These are phyloP conservation scores for Aspergillus udagawae DNA, from an alignment of 2,329 filamentous ascomycete species.

Conservation along the genomic window DNA sequence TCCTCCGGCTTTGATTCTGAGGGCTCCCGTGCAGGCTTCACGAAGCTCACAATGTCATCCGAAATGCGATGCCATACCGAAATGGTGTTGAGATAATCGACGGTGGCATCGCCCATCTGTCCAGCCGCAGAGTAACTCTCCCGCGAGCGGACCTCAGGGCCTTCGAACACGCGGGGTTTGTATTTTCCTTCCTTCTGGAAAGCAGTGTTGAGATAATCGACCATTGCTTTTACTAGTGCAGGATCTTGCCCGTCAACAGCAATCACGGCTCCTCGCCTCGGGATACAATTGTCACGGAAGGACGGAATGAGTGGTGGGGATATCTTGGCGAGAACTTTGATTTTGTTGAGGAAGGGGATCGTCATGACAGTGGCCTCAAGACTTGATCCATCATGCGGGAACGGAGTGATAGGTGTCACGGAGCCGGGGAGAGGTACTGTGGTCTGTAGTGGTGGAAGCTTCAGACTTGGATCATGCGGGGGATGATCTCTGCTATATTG, in stretches of 20 bases:
- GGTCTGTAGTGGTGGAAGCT: constrained; percentile 52
- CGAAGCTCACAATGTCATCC: constrained; percentile 61
- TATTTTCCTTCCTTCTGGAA: constrained; percentile 52
- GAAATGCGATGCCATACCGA: constrained; percentile 72
- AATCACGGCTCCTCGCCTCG: constrained; percentile 70
- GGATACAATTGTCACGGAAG: constrained; percentile 26
- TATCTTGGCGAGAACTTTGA: constrained; percentile 71
- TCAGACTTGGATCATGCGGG: constrained; percentile 48
- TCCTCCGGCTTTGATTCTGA: constrained; percentile 14
- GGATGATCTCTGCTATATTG: constrained; percentile 21
- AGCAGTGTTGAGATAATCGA: constrained; percentile 57
- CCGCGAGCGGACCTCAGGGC: constrained; percentile 33
- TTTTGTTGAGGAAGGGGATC: constrained; percentile 70
- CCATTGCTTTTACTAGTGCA: constrained; percentile 61
- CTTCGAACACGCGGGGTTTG: constrained; percentile 47
- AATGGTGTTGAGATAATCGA: constrained; percentile 64
- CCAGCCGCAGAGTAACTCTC: constrained; percentile 20
- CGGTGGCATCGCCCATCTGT: constrained; percentile 43
- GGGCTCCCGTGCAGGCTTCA: constrained; percentile 37
- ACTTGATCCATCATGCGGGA: constrained; percentile 39
- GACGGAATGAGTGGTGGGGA: constrained; percentile 59
- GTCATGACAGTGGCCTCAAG: constrained; percentile 70
- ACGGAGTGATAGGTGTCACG: constrained; percentile 26
- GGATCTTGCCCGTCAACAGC: constrained; percentile 72
- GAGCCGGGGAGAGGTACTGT: constrained; percentile 15